These are phyloP conservation scores for Blepharisma japonicum DNA, from an alignment of 73 alveolate genomes.

Conservation along the genomic window DNA sequence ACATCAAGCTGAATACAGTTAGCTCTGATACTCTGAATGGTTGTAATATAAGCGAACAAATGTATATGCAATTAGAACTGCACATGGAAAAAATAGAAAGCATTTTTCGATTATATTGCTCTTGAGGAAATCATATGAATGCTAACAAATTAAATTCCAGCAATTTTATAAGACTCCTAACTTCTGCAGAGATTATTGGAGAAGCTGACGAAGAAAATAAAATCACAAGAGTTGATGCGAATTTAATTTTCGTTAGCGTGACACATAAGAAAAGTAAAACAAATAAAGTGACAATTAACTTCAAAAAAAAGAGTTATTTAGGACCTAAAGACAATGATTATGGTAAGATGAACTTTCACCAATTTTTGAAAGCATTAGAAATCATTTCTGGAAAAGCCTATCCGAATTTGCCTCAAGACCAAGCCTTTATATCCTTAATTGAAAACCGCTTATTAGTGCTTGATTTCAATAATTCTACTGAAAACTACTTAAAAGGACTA, in stretches of 20 bases:
- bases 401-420: background rate
- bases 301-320: too few relatives aligned
- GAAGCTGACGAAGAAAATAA: background rate
- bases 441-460: too few relatives aligned
- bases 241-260: background rate
- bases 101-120: background rate
- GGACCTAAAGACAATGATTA: background rate
- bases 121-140: background rate
- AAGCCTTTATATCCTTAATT: background rate
- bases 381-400: background rate
- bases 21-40: too few relatives aligned
- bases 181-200: background rate
- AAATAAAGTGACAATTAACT: too few relatives aligned
- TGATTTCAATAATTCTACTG: background rate
- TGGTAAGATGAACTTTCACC: background rate
- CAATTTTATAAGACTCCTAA: background rate
- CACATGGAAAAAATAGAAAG: background rate
- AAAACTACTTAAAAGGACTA: slow-evolving; percentile 14
- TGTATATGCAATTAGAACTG: too few relatives aligned
- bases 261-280: background rate
- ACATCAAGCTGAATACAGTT: too few relatives aligned
- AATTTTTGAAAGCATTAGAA: background rate
- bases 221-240: background rate
- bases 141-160: background rate
- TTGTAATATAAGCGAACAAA: too few relatives aligned